Conservation (phyloP, 2,329 filamentous ascomycete species). For the Paecilomyces formosus region DNA sequence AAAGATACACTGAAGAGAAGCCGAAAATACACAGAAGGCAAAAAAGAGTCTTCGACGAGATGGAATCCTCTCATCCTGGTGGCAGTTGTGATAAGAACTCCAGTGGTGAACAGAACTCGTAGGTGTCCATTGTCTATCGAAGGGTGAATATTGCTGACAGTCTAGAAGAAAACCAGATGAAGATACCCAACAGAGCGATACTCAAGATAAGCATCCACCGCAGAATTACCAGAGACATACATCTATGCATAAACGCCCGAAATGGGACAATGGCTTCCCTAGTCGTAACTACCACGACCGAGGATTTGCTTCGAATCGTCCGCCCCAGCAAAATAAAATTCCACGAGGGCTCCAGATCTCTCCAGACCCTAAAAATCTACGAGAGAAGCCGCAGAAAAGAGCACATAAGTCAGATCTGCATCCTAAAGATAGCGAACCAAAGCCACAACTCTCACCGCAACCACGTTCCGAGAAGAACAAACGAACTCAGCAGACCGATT, state of each 20-base stretch:
- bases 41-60: neutral
- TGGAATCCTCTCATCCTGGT: neutral
- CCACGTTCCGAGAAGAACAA: slow-evolving; percentile 6
- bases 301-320: neutral
- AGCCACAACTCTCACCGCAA: slow-evolving; percentile 1
- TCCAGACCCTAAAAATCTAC: neutral
- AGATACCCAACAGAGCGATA: neutral
- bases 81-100: neutral
- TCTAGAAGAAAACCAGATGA: neutral
- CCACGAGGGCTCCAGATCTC: neutral
- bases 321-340: neutral
- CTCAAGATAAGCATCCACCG: neutral
- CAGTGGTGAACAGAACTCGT: neutral
- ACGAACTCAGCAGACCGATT: slow-evolving; percentile 8
- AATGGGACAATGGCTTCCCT: neutral
- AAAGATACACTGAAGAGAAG: neutral
- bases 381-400: neutral
- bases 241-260: neutral
- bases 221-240: neutral
- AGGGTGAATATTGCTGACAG: neutral
- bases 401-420: neutral
- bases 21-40: neutral
- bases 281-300: neutral
- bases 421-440: neutral
- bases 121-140: neutral